Percentiles rank a stretch among this genome's conserved stretches.
phyloP scores from a whole-genome alignment of 495 filamentous ascomycete genomes.

The Penicillium paradoxum region DNA sequence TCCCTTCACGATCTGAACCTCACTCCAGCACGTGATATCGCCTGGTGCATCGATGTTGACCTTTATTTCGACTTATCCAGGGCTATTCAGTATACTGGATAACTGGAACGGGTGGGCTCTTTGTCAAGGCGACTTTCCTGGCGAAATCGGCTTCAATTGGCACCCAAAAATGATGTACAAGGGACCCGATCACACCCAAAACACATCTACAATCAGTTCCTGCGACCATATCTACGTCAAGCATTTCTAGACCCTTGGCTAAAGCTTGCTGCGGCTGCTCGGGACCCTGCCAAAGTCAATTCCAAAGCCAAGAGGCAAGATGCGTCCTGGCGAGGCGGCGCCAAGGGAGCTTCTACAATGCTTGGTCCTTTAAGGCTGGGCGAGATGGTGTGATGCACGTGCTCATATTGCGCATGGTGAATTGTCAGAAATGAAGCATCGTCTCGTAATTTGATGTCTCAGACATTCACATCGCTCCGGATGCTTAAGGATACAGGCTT shows the following conservation, averaged over 20 bases:
- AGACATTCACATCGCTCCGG: no score
- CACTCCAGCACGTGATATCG: background rate
- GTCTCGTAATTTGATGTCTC: no score
- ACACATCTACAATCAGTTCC: background rate
- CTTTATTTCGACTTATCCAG: no score
- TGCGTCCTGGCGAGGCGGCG: slow-evolving; percentile 1
- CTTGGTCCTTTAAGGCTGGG: background rate
- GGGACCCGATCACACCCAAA: no score
- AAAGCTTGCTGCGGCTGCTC: slow-evolving; percentile 10
- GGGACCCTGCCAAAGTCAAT: background rate
- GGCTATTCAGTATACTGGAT: no score
- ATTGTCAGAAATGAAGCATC: background rate
- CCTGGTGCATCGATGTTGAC: background rate
- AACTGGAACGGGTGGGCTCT: no score
- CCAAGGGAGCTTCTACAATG: slow-evolving; percentile 12
- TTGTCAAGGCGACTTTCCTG: background rate
- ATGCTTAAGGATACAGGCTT: no score
- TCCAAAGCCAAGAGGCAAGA: no score
- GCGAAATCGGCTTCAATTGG: background rate
- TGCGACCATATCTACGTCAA: background rate
- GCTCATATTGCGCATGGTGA: slow-evolving; percentile 2
- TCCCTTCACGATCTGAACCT: background rate
- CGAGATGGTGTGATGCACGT: background rate
- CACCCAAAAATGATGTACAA: background rate
- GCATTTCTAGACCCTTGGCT: slow-evolving; percentile 1